phyloP scores from a whole-genome alignment of 2,329 filamentous ascomycete genomes.

The Pseudocercospora macadamiae region DNA sequence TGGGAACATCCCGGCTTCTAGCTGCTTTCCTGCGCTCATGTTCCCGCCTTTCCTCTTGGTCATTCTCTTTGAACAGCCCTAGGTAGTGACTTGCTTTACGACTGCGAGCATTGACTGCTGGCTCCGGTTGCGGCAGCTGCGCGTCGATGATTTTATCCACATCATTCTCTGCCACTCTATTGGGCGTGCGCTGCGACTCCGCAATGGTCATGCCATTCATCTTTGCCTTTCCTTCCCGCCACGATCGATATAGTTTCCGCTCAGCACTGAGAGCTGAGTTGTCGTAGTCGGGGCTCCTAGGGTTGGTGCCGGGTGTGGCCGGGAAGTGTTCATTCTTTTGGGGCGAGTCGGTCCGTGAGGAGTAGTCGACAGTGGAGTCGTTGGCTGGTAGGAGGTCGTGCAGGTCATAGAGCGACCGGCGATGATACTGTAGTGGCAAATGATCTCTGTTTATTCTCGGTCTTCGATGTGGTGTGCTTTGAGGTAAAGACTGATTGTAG shows the following conservation, averaged over 20 bases:
- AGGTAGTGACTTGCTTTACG: conserved; percentile 68
- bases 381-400: conserved; percentile 28
- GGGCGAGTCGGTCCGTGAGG: conserved; percentile 21
- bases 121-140: conserved; percentile 61
- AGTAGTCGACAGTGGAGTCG: conserved; percentile 3
- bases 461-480: conserved; percentile 5
- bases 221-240: conserved; percentile 53
- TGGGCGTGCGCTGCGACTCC: conserved; percentile 39
- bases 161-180: conserved; percentile 36
- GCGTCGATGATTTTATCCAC: conserved; percentile 68
- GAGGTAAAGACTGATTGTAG: conserved; percentile 11
- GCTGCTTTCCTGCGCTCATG: conserved; percentile 50
- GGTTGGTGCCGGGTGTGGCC: conserved; percentile 23
- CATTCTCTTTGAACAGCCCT: conserved; percentile 66
- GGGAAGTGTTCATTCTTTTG: conserved; percentile 20
- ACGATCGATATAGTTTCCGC: conserved; percentile 51
- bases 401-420: conserved; percentile 37
- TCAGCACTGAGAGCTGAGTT: conserved; percentile 42
- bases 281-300: conserved; percentile 15
- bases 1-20: conserved; percentile 27
- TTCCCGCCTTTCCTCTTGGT: conserved; percentile 57
- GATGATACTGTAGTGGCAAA: conserved; percentile 32
- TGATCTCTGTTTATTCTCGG: conserved; percentile 19
- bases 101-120: conserved; percentile 58
- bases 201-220: conserved; percentile 43